Evolutionary conservation across 768 basidiomycete genomes (phyloP).

Genomic region (Termitomyces sp.): DNA sequence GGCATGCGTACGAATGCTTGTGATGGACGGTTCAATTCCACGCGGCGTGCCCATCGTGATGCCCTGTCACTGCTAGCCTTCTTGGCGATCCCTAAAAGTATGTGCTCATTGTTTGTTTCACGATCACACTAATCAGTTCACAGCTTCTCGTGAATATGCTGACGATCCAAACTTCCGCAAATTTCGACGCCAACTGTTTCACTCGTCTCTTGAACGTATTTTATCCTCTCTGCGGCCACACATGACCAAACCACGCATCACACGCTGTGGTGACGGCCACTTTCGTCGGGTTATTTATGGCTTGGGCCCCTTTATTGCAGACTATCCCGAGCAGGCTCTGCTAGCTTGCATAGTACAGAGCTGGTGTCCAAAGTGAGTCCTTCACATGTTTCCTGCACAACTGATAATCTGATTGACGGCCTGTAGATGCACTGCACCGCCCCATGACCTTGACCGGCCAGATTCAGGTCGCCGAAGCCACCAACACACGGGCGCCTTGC

Average conservation of each 20-base stretch:
- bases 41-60: slow-evolving; percentile 30
- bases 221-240: slow-evolving; percentile 17
- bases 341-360: slow-evolving; percentile 23
- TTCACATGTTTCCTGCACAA: neutral
- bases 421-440: slow-evolving; percentile 11
- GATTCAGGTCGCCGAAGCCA: slow-evolving; percentile 10
- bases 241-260: slow-evolving; percentile 26
- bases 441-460: slow-evolving; percentile 11
- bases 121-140: neutral
- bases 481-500: slow-evolving; percentile 17
- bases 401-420: slow-evolving; percentile 1
- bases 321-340: slow-evolving; percentile 28
- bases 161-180: slow-evolving; percentile 14
- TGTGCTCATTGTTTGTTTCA: neutral
- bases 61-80: slow-evolving; percentile 20
- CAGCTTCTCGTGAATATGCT: slow-evolving; percentile 8
- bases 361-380: slow-evolving; percentile 27
- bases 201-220: slow-evolving; percentile 21
- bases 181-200: slow-evolving; percentile 23
- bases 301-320: slow-evolving; percentile 29
- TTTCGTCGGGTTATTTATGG: slow-evolving; percentile 24
- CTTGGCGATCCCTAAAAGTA: slow-evolving; percentile 13
- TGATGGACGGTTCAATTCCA: slow-evolving; percentile 21
- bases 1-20: neutral
- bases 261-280: slow-evolving; percentile 26